phyloP scores from a whole-genome alignment of 805 yeast species.

The Yamadazyma insecticola region DNA sequence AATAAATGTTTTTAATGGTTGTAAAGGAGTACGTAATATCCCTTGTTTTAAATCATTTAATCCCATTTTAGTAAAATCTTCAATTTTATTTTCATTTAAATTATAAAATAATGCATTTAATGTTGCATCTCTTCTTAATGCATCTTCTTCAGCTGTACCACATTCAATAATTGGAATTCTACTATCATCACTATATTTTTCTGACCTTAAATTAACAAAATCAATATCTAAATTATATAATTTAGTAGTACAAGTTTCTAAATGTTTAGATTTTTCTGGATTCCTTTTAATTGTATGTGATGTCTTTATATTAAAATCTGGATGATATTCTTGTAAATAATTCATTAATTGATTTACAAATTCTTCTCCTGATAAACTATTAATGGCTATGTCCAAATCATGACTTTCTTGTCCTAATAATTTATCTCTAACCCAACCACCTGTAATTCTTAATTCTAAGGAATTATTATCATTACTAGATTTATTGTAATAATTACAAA shows the following conservation, averaged over 20 bases:
- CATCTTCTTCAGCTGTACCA: conserved; percentile 93
- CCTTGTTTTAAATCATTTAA: conserved; percentile 66
- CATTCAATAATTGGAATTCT: conserved; percentile 79
- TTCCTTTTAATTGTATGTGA: conserved; percentile 80
- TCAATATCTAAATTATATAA: conserved; percentile 83
- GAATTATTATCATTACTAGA: conserved; percentile 10
- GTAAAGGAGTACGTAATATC: conserved; percentile 80
- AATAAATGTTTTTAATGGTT: conserved; percentile 76
- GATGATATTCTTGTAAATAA: conserved; percentile 33
- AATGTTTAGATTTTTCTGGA: conserved; percentile 93
- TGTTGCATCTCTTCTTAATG: conserved; percentile 91
- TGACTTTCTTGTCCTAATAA: conserved; percentile 73
- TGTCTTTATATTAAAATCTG: conserved; percentile 18
- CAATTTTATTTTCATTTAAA: conserved; percentile 61
- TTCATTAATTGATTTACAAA: conserved; percentile 67
- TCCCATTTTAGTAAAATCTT: conserved; percentile 81
- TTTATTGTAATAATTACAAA: conserved; percentile 33
- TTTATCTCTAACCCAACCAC: conserved; percentile 99
- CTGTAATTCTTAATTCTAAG: conserved; percentile 74
- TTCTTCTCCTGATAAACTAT: conserved; percentile 76
- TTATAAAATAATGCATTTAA: conserved; percentile 89
- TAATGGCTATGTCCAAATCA: conserved; percentile 90
- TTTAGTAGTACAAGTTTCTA: conserved; percentile 93
- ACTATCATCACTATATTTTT: conserved; percentile 76
- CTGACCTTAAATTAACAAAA: conserved; percentile 87